Evolutionary conservation across 1,139 yeast genomes (phyloP), one percentile per base, ranked within the genome.

Genomic region (Blastobotrys elegans): DNA sequence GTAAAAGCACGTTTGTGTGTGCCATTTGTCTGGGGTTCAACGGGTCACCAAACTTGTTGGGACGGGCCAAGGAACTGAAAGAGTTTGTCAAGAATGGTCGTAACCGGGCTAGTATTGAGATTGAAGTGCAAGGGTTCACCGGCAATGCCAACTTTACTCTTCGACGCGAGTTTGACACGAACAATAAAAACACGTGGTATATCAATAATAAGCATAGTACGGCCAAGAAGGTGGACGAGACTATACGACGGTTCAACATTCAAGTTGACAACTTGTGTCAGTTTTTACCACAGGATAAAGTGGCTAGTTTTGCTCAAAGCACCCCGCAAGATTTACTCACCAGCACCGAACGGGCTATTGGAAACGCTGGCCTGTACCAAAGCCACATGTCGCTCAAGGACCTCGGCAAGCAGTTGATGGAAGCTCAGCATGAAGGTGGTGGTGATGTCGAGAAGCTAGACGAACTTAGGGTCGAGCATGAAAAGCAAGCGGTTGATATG

Each of bases 211-310:
- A 53, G n/a, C 50, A 61, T 2, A 63, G 71, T 0, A 67, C 73
- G 1, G 84, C 79, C 50, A 61, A 63, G 24, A 68, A 65, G 1
- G 74, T 90, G 2, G 73, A 70, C 45, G 65, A 66, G 5, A 50
- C 75, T 1, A 72, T 86, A 24, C 64, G 66, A 18, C 60, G 64
- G 1, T 74, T 81, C 54, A 85, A 85, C 58, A 85, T 94, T 51
- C 97, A 92, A 60, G 73, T 94, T 50, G 95, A 88, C 62, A 94
- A 90, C 60, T 72, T 92, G 49, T 92, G 98, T 60, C 97, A 92
- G 62, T 94, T 94, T 61, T 68, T 94, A 46, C 96, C 98, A 0
- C 99, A 94, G 62, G 98, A 92, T 59, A 74, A 95, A 54, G 98
- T 92, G 7, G 92, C 95, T 1, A 90, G 88, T 55, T 94, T 94